A percentile compares a stretch with the other conserved stretches of the same genome.
Conservation (phyloP, 306 rosid genomes). For the Hylodesmum podocarpum region DNA sequence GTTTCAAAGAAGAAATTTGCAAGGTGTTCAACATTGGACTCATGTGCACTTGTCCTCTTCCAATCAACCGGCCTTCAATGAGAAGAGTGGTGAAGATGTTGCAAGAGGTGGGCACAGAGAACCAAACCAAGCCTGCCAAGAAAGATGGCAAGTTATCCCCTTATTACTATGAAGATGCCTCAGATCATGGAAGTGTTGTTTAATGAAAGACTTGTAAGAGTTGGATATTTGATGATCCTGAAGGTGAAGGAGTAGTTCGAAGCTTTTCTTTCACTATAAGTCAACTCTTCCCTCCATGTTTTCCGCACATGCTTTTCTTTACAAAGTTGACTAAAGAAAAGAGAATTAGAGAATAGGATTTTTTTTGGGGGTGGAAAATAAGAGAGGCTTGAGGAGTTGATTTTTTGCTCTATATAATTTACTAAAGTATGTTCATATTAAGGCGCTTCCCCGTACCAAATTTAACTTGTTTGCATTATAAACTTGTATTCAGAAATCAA, state of each 20-base stretch:
- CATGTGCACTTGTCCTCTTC: conserved; percentile 92
- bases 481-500: background rate
- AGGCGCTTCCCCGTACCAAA: conserved; percentile 27
- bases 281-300: conserved; percentile 31
- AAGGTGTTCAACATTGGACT: conserved; percentile 88
- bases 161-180: conserved; percentile 62
- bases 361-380: background rate
- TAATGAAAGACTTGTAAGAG: conserved; percentile 29
- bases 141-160: conserved; percentile 65
- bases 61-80: conserved; percentile 71
- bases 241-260: conserved; percentile 21
- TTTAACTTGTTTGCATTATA: background rate
- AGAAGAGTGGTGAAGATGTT: conserved; percentile 73
- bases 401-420: conserved; percentile 34
- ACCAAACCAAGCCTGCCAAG: conserved; percentile 36
- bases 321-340: conserved; percentile 26
- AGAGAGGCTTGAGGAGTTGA: conserved; percentile 23
- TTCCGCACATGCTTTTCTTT: conserved; percentile 14
- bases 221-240: conserved; percentile 15
- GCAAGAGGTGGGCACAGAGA: conserved; percentile 55
- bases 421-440: conserved; percentile 35
- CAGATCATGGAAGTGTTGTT: conserved; percentile 68
- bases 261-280: conserved; percentile 30
- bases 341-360: background rate
- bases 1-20: conserved; percentile 80